Evolutionary conservation across 2,329 filamentous ascomycete species (phyloP).

Genomic region (Penicillium sp.): DNA sequence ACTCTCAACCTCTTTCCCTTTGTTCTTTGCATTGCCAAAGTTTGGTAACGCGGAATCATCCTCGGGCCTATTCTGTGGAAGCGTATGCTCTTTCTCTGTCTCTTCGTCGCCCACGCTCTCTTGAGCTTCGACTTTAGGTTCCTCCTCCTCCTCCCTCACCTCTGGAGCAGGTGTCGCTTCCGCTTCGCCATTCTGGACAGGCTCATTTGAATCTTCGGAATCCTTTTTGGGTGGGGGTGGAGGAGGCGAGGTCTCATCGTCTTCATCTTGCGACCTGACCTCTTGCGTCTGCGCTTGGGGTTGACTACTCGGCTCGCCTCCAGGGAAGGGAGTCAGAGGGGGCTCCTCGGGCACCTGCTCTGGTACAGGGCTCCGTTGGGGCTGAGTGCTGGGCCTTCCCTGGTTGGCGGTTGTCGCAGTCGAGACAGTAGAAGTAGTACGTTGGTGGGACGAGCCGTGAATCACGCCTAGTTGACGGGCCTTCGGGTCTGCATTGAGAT

Average conservation of each 20-base stretch:
- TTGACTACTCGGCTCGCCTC: constrained; percentile 29
- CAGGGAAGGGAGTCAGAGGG: constrained; percentile 37
- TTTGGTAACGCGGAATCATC: constrained; percentile 19
- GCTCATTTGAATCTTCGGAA: constrained; percentile 22
- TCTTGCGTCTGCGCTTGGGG: constrained; percentile 29
- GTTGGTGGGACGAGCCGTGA: constrained; percentile 35
- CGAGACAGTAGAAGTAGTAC: constrained; percentile 32
- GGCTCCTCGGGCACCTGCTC: constrained; percentile 28
- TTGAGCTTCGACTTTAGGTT: constrained; percentile 13
- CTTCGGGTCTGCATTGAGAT: constrained; percentile 79
- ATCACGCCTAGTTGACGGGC: constrained; percentile 51
- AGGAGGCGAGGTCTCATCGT: constrained; percentile 22
- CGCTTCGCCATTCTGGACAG: constrained; percentile 18
- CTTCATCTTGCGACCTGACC: constrained; percentile 28
- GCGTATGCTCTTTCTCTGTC: constrained; percentile 28
- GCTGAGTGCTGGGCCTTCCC: constrained; percentile 25
- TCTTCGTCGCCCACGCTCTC: constrained; percentile 18
- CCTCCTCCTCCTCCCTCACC: constrained; percentile 15
- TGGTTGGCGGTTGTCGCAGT: constrained; percentile 27
- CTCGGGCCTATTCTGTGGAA: constrained; percentile 24
- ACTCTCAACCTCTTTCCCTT: constrained; percentile 34
- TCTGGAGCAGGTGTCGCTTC: constrained; percentile 7
- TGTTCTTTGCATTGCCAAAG: constrained; percentile 25
- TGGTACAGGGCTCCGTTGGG: constrained; percentile 21
- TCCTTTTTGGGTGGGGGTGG: constrained; percentile 33